A percentile compares a stretch with the other conserved stretches of the same genome.
Evolutionary conservation across 192 early-diverging fungal species (phyloP).

Genomic region (Funneliformis geosporum): DNA sequence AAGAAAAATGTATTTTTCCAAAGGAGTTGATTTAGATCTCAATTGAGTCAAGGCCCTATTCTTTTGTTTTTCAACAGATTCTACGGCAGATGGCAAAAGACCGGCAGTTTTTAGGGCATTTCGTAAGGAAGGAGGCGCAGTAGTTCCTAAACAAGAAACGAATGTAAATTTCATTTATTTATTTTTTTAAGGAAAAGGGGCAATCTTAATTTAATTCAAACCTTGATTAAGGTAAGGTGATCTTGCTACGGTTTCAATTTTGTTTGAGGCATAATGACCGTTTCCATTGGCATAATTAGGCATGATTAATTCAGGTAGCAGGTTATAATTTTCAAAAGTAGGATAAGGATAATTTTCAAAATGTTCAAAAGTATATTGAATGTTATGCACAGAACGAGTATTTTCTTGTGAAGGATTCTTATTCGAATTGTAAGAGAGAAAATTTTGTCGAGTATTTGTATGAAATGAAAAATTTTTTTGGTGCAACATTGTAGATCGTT

Average conservation of each 20-base stretch:
- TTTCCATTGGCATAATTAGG: neutral
- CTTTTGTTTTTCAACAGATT: constrained; percentile 74
- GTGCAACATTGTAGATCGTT: neutral
- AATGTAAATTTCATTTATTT: constrained; percentile 64
- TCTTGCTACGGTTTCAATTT: neutral
- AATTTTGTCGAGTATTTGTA: neutral
- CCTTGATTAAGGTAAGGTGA: constrained; percentile 27
- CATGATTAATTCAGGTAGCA: neutral
- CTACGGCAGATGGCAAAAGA: constrained; percentile 72
- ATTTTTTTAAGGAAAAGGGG: constrained; percentile 54
- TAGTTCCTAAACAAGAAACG: constrained; percentile 72
- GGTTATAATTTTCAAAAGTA: neutral
- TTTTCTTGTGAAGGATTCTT: neutral
- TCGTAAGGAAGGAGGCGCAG: constrained; percentile 51
- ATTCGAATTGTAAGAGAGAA: neutral
- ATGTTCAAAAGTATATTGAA: too few relatives aligned
- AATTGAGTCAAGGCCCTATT: constrained; percentile 73
- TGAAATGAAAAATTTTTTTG: neutral
- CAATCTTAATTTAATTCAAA: neutral
- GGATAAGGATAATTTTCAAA: neutral
- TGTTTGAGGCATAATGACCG: neutral
- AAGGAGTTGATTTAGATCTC: constrained; percentile 59
- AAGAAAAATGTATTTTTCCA: constrained; percentile 89
- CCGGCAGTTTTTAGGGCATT: constrained; percentile 65
- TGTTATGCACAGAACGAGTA: neutral